These are phyloP conservation scores for Dactylis glomerata DNA, from an alignment of 176 grass and related monocot genomes.

Conservation along the genomic window DNA sequence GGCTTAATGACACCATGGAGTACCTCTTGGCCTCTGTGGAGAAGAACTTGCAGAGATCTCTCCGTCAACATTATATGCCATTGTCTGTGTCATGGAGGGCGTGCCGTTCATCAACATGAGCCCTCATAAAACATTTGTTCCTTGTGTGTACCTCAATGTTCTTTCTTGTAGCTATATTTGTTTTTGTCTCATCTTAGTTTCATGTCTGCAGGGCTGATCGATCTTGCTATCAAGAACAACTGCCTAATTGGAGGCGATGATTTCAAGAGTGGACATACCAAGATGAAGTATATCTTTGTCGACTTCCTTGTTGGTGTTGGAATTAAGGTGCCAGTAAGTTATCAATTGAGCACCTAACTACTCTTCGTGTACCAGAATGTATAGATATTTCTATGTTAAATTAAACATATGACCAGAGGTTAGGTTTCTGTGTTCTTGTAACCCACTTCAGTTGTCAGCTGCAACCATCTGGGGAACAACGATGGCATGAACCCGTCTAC, in stretches of 20 bases:
- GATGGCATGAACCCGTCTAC: conserved; percentile 94
- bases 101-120: conserved; percentile 93
- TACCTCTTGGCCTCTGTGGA: conserved; percentile 82
- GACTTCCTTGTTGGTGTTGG: conserved; percentile 98
- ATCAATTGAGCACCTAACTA: not conserved
- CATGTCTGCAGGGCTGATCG: conserved; percentile 70
- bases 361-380: not conserved
- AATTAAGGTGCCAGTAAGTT: conserved; percentile 66
- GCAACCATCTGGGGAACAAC: conserved; percentile 97
- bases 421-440: conserved; percentile 33
- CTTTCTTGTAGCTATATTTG: not conserved
- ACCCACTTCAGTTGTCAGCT: conserved; percentile 97
- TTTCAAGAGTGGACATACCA: conserved; percentile 99
- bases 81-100: conserved; percentile 81
- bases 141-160: conserved; percentile 43
- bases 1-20: conserved; percentile 82
- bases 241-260: conserved; percentile 92
- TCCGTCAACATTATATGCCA: conserved; percentile 73
- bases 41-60: conserved; percentile 82
- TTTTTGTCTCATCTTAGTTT: not conserved
- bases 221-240: conserved; percentile 87
- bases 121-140: conserved; percentile 98
- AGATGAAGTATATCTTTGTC: conserved; percentile 95
- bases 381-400: not conserved
- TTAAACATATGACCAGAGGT: not conserved